Percentiles rank a stretch among this genome's conserved stretches.
These are phyloP conservation scores for Lathyrus aphaca DNA, from an alignment of 306 rosid species.

Conservation along the genomic window DNA sequence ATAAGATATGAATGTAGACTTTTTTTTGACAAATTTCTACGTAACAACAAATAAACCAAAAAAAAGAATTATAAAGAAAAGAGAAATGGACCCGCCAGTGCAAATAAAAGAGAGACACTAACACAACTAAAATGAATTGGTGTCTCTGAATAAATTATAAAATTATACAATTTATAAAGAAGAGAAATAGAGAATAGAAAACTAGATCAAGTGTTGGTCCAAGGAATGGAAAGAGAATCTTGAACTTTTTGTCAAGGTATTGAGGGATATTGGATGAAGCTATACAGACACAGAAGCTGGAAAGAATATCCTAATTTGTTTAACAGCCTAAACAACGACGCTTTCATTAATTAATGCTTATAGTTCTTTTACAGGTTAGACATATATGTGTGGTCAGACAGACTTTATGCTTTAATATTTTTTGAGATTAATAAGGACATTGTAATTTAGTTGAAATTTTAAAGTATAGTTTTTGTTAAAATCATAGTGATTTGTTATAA, in stretches of 20 bases:
- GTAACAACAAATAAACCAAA: neutral
- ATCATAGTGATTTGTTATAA: no score
- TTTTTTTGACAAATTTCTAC: neutral
- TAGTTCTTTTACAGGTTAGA: neutral
- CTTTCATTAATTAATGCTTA: constrained; percentile 5
- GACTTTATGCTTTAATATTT: neutral
- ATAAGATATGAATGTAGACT: no score
- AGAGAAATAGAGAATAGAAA: neutral
- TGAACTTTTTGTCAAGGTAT: constrained; percentile 21
- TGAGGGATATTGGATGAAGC: constrained; percentile 27
- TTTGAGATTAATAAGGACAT: no score
- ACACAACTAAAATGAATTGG: constrained; percentile 13
- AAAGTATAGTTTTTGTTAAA: no score
- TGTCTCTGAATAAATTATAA: neutral
- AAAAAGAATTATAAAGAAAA: neutral
- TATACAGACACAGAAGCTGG: constrained; percentile 35
- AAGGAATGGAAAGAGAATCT: neutral
- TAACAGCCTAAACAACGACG: constrained; percentile 9
- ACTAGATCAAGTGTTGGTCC: neutral
- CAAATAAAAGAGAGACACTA: neutral
- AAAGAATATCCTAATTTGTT: neutral
- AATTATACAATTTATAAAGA: neutral
- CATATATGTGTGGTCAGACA: neutral
- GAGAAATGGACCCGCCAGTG: neutral
- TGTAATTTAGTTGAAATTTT: no score